Evolutionary conservation across 2,329 filamentous ascomycete species (phyloP).

Genomic region (Trichoderma harzianum): DNA sequence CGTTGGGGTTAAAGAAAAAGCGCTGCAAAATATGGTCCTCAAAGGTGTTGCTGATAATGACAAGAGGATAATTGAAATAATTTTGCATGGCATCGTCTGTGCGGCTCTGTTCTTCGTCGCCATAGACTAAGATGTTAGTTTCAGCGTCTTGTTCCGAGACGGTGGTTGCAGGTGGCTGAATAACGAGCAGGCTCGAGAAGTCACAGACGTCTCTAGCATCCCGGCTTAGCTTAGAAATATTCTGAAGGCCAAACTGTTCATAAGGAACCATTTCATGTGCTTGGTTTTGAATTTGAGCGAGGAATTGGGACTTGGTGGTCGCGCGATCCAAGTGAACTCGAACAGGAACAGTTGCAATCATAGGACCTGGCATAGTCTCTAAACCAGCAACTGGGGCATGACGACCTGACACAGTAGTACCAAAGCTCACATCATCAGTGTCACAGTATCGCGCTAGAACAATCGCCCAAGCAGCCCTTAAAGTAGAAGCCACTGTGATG

Average conservation of each 20-base stretch:
- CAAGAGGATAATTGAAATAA: constrained; percentile 15
- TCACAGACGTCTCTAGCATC: constrained; percentile 20
- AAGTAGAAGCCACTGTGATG: constrained; percentile 16
- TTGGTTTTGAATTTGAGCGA: constrained; percentile 33
- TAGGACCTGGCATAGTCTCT: constrained; percentile 26
- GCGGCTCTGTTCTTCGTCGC: neutral
- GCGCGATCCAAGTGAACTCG: constrained; percentile 27
- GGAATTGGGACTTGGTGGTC: constrained; percentile 35
- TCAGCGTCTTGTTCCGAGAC: neutral
- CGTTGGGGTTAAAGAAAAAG: neutral
- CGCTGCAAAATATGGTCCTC: constrained; percentile 5
- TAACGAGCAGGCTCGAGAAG: constrained; percentile 18
- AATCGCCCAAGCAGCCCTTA: constrained; percentile 29
- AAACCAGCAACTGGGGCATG: constrained; percentile 25
- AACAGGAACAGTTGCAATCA: constrained; percentile 28
- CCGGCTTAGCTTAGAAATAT: constrained; percentile 22
- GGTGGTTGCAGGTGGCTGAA: constrained; percentile 17
- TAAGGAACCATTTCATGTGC: constrained; percentile 17
- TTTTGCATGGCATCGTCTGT: constrained; percentile 8
- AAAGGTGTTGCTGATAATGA: constrained; percentile 9
- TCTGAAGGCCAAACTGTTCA: constrained; percentile 21
- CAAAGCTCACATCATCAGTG: constrained; percentile 30
- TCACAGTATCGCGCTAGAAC: constrained; percentile 37
- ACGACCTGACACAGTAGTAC: constrained; percentile 25
- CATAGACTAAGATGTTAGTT: neutral